Base-by-base conservation (phyloP, 1,284 basidiomycete genomes). In the Limonomyces culmigenus region DNA sequence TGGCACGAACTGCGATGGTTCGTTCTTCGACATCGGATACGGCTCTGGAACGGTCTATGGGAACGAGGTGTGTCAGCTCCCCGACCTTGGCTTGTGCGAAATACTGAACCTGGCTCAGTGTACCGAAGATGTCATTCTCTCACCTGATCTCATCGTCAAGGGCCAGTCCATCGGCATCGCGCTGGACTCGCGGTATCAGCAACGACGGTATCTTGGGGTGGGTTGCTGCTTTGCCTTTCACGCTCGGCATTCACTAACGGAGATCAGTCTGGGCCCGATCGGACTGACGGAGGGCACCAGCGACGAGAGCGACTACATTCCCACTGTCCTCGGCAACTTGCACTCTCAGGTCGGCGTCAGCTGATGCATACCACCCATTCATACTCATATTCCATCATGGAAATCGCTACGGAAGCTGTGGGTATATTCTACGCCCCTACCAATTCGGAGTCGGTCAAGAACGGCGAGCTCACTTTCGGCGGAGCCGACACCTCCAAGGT, bases 181-280 rank as follows among this genome's bases (percentile, higher is more conserved):
- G 2, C 50, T 44, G 12, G 47, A 36, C 2, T 50, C 62, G 1
- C 72, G 43, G 19, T 36, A 5, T 53, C 42, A 12, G 30, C 10
- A 48, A 56, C 65, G 70, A 72, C 42, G 70, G 72, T 12, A 70
- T 74, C 39, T 54, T 72, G 19, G 71, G 70, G 45, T n/a, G n/a
- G n/a, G n/a, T 33, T 16, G 32, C 15, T 12, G 12, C 16, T 15
- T 13, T 17, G 16, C 32, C 19, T 39, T 40, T 17, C 29, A 12
- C 1, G n/a, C n/a, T n/a, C n/a, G n/a, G 31, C 18, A 30, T 19
- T 33, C 13, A 39, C 15, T 25, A 20, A 17, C 13, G 32, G 32
- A 4, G 30, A 18, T 27, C 34, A 59, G 54, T 15, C 48, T 62
- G 13, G 62, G 60, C n/a, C 59, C 60, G 3, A 48, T 45, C 8